Percentiles rank a stretch among this genome's conserved stretches.
Evolutionary conservation across 495 filamentous ascomycete genomes (phyloP).

Genomic region (Penicillium flavigenum): DNA sequence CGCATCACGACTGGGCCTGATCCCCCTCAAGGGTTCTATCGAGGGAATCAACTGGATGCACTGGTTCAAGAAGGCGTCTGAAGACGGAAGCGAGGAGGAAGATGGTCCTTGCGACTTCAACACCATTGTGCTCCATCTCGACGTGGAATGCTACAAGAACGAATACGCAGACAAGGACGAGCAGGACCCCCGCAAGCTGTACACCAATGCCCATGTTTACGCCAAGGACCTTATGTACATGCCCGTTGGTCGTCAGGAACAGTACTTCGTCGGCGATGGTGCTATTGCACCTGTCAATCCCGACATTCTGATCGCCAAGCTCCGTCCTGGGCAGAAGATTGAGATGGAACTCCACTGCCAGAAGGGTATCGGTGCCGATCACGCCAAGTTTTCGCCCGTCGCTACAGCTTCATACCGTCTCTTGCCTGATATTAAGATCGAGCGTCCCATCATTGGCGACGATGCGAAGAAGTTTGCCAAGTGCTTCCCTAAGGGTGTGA

Average conservation of each 20-base stretch:
- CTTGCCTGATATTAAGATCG: constrained; percentile 80
- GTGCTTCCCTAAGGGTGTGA: constrained; percentile 90
- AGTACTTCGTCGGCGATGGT: constrained; percentile 64
- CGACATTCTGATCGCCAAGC: constrained; percentile 90
- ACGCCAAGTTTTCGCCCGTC: constrained; percentile 97
- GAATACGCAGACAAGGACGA: constrained; percentile 64
- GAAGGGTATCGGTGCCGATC: constrained; percentile 92
- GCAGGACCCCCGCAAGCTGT: constrained; percentile 77
- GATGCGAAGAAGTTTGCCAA: constrained; percentile 86
- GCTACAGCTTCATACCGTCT: constrained; percentile 91
- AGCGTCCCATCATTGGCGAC: constrained; percentile 73
- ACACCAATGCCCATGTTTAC: constrained; percentile 84
- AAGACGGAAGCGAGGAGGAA: constrained; percentile 46
- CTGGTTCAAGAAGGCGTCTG: constrained; percentile 64
- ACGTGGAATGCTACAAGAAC: constrained; percentile 76
- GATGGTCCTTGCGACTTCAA: constrained; percentile 67
- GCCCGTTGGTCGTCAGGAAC: constrained; percentile 68
- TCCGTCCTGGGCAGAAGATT: constrained; percentile 87
- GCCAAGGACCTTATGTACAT: constrained; percentile 75
- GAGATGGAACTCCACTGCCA: constrained; percentile 81
- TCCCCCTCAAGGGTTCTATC: constrained; percentile 78
- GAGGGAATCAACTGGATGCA: constrained; percentile 75
- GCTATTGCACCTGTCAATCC: constrained; percentile 77
- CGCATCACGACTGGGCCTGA: constrained; percentile 79
- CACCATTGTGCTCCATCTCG: constrained; percentile 69